Conservation (phyloP, 148 eudicot genomes). For the Nepenthes mirabilis region DNA sequence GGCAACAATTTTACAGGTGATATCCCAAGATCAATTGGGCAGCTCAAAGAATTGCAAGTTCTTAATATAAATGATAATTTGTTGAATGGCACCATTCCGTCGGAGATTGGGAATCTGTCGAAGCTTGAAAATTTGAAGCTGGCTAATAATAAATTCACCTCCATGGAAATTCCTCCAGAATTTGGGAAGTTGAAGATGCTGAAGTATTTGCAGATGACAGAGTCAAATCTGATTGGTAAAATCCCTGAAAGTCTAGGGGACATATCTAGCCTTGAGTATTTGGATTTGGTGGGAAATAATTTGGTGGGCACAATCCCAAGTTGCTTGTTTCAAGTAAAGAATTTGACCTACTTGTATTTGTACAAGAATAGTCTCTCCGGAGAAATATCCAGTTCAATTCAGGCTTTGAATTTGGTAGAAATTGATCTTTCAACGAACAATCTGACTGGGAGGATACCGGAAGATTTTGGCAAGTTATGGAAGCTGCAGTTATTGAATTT, state of each 20-base stretch:
- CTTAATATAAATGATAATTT: slow-evolving; percentile 25
- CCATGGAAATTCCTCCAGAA: slow-evolving; percentile 26
- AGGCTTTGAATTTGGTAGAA: slow-evolving; percentile 22
- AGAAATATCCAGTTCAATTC: slow-evolving; percentile 29
- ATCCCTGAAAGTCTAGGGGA: slow-evolving; percentile 35
- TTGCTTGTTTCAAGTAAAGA: slow-evolving; percentile 48
- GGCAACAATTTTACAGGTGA: slow-evolving; percentile 57
- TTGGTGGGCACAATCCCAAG: slow-evolving; percentile 47
- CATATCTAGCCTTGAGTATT: slow-evolving; percentile 25
- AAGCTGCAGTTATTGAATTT: slow-evolving; percentile 22
- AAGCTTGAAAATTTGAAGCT: slow-evolving; percentile 25
- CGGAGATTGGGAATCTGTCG: slow-evolving; percentile 36
- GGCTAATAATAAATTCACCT: slow-evolving; percentile 22
- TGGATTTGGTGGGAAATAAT: slow-evolving; percentile 41
- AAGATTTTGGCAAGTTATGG: slow-evolving; percentile 20
- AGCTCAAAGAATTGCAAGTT: slow-evolving; percentile 17
- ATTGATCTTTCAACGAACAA: slow-evolving; percentile 34
- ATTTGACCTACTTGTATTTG: slow-evolving; percentile 31
- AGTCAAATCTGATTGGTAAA: slow-evolving; percentile 35
- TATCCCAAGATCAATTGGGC: slow-evolving; percentile 46
- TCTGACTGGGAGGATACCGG: slow-evolving; percentile 34
- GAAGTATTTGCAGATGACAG: slow-evolving; percentile 24
- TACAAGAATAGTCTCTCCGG: slow-evolving; percentile 41
- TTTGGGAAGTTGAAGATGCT: slow-evolving; percentile 32
- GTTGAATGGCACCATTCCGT: slow-evolving; percentile 48